Percentiles rank a stretch among this genome's conserved stretches.
Evolutionary conservation across 371 early-diverging fungal genomes (phyloP).

Genomic region (Mucor velutinosus): DNA sequence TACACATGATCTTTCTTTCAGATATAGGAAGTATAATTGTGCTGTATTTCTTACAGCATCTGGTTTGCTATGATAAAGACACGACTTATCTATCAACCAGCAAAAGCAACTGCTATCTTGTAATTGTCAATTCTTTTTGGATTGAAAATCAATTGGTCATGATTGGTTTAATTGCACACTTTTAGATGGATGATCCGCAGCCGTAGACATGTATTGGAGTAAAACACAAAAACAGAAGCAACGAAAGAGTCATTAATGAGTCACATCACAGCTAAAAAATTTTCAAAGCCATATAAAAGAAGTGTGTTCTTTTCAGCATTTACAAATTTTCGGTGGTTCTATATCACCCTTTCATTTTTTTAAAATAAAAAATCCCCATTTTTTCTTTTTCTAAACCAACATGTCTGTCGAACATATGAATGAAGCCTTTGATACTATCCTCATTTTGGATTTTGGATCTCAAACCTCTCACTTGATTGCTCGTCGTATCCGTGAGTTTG

Average conservation of each 20-base stretch:
- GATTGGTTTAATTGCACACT: background rate
- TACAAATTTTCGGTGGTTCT: conserved; percentile 20
- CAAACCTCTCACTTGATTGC: conserved; percentile 98
- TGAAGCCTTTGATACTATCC: conserved; percentile 90
- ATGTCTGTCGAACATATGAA: conserved; percentile 56
- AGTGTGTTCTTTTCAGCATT: background rate
- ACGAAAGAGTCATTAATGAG: conserved; percentile 3
- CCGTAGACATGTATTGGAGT: background rate
- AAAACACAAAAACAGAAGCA: background rate
- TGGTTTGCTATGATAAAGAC: background rate
- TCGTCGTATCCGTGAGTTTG: conserved; percentile 93
- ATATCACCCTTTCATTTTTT: conserved; percentile 21
- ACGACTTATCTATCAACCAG: background rate
- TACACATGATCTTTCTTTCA: background rate
- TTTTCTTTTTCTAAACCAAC: conserved; percentile 7
- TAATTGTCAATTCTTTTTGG: background rate
- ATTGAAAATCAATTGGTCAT: background rate
- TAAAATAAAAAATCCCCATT: conserved; percentile 4
- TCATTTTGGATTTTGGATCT: conserved; percentile 98
- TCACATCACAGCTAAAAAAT: conserved; percentile 1
- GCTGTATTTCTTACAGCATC: background rate
- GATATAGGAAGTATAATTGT: background rate
- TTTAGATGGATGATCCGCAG: background rate
- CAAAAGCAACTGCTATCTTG: background rate
- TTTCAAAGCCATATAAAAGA: conserved; percentile 3